phyloP scores from a whole-genome alignment of 441 rosid species.

The Syzygium syzygioides region DNA sequence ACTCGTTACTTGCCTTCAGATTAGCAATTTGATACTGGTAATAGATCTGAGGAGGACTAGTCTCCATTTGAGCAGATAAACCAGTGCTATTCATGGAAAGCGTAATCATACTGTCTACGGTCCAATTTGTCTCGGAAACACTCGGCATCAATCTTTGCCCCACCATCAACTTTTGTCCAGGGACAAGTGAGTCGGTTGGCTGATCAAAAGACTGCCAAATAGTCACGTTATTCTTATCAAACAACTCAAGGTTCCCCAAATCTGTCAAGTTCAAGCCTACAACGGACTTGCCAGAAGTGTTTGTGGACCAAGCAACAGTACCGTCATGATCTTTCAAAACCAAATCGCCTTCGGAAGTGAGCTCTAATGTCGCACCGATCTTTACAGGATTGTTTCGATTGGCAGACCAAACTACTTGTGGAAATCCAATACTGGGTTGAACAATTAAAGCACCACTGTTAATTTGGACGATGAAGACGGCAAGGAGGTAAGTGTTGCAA shows the following conservation, averaged over 20 bases:
- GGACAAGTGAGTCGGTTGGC: conserved; percentile 12
- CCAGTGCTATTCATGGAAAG: not conserved
- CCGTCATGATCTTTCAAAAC: not conserved
- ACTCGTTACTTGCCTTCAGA: not conserved
- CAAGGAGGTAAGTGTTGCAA: not conserved
- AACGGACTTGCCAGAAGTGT: not conserved
- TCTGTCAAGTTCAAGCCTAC: not conserved
- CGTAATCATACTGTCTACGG: not conserved
- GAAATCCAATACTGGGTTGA: not conserved
- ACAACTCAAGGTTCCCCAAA: not conserved
- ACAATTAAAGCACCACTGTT: not conserved
- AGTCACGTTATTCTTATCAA: not conserved
- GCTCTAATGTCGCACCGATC: not conserved
- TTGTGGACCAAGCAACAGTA: not conserved
- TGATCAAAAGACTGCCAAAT: conserved; percentile 15
- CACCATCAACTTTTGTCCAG: not conserved
- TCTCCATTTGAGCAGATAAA: not conserved
- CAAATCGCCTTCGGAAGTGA: not conserved
- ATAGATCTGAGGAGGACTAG: not conserved
- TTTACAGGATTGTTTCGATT: conserved; percentile 1
- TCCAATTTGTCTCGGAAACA: not conserved
- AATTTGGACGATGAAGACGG: conserved; percentile 9
- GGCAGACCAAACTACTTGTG: conserved; percentile 16
- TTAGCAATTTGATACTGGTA: not conserved
- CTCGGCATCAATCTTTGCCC: conserved; percentile 1